Conservation (phyloP, 2,329 filamentous ascomycete genomes). For the Pezicula rhizophila region DNA sequence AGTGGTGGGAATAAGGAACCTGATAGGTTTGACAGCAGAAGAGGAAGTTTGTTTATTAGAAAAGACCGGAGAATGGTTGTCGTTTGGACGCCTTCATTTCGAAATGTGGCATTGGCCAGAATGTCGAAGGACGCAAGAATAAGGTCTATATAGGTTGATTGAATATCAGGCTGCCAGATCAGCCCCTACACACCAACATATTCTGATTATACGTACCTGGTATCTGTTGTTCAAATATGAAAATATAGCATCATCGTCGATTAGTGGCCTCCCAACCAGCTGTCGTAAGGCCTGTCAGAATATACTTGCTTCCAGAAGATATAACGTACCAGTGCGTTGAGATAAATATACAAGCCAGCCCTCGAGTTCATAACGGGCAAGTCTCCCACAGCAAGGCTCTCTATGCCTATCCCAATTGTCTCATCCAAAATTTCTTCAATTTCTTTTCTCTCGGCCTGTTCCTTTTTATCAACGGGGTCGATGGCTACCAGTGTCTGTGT, state of each 20-base stretch:
- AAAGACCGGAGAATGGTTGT: slow-evolving; percentile 79
- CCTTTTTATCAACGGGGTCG: slow-evolving; percentile 49
- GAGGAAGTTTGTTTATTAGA: slow-evolving; percentile 67
- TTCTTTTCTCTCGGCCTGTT: slow-evolving; percentile 40
- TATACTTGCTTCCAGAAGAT: slow-evolving; percentile 12
- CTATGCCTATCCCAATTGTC: slow-evolving; percentile 41
- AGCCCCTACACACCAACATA: too few relatives aligned
- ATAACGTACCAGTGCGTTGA: slow-evolving; percentile 69
- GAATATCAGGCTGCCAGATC: slow-evolving; percentile 59
- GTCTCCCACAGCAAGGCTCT: slow-evolving; percentile 46
- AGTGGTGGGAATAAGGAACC: slow-evolving; percentile 51
- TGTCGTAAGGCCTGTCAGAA: slow-evolving; percentile 33
- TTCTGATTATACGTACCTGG: slow-evolving; percentile 45
- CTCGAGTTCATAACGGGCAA: slow-evolving; percentile 68
- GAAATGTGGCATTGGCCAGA: slow-evolving; percentile 78
- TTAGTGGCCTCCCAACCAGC: slow-evolving; percentile 74
- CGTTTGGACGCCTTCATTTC: slow-evolving; percentile 51
- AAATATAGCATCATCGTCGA: slow-evolving; percentile 75
- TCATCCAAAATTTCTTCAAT: slow-evolving; percentile 55
- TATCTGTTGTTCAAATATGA: slow-evolving; percentile 82
- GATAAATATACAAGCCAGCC: slow-evolving; percentile 77
- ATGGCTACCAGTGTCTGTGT: slow-evolving; percentile 48
- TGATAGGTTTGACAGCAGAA: slow-evolving; percentile 52
- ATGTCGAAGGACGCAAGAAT: slow-evolving; percentile 87
- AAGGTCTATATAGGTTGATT: slow-evolving; percentile 72